Conservation (phyloP, 2,329 filamentous ascomycete species). For the Claviceps sorghi region DNA sequence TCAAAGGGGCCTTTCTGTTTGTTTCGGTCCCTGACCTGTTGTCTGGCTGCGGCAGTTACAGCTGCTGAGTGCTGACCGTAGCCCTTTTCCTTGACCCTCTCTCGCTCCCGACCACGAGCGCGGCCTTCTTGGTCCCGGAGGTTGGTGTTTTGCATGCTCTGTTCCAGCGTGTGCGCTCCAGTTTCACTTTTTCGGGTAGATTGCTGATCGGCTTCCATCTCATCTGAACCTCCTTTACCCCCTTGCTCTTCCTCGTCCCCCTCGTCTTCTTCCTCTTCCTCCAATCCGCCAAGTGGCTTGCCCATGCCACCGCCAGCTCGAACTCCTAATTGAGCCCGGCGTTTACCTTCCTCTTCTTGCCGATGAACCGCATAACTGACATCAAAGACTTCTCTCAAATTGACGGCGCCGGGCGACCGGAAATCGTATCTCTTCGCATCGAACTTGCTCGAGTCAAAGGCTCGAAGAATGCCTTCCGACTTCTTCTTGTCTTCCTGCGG, state of each 20-base stretch:
- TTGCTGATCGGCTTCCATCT: constrained; percentile 50
- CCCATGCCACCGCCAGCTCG: constrained; percentile 54
- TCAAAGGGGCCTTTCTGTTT: constrained; percentile 75
- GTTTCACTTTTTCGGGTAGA: constrained; percentile 31
- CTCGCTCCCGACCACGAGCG: constrained; percentile 19
- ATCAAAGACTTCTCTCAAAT: constrained; percentile 92
- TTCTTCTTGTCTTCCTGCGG: constrained; percentile 45
- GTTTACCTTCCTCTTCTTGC: constrained; percentile 90
- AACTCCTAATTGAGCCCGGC: constrained; percentile 66
- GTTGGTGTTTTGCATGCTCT: constrained; percentile 72
- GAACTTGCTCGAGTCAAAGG: constrained; percentile 42
- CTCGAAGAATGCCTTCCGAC: constrained; percentile 28
- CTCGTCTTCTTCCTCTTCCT: constrained; percentile 49
- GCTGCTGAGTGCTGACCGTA: constrained; percentile 82
- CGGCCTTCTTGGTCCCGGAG: constrained; percentile 38
- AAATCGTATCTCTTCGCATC: constrained; percentile 69
- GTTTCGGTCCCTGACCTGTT: constrained; percentile 55
- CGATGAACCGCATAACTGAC: constrained; percentile 95
- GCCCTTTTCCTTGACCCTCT: constrained; percentile 37
- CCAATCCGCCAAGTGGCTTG: constrained; percentile 44
- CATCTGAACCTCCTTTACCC: constrained; percentile 15
- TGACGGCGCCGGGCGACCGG: constrained; percentile 86
- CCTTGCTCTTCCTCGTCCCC: constrained; percentile 13
- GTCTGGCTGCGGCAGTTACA: constrained; percentile 69
- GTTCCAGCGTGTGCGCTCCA: constrained; percentile 58